Base-by-base conservation (phyloP, 805 yeast species). In the Pichia scutulata region DNA sequence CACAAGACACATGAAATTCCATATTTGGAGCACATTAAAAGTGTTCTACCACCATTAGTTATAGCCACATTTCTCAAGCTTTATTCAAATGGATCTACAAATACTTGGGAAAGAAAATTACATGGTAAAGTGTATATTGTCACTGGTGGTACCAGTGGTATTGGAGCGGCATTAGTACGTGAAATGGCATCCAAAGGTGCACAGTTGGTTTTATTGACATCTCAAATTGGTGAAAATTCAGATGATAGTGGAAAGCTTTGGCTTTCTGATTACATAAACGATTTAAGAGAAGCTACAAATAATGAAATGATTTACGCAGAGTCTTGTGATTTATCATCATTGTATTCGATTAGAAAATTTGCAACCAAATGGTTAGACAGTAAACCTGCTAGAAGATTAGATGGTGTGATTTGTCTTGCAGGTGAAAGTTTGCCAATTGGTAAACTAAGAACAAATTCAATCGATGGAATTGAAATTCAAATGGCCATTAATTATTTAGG, bases 361-460 rank as follows among this genome's bases (percentile, higher is more conserved):
- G 97, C 97, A 26, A 90, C 98, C 2, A 81, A 76, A 52, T 93
- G 98, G 98, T 73, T 93, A 52, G 95, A 93, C 65, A 89, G 86
- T 61, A 71, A 81, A 30, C 95, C 97, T 3, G 93, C 97, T 12
- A 75, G 99, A 59, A 69, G 99, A 49, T 71, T 93, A 43, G 99
- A 93, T 67, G 95, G 95, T 50, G 78, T 93, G 26, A 67, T 93
- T 1, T 86, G 96, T 61, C 81, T 89, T 68, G 97, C 97, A 2
- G 90, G 87, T 8, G 90, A 88, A 48, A 73, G 82, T 53, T 70
- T 82, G 50, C 98, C 99, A 0, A 73, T 79, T 43, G 82, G 86
- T 21, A 66, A 69, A 49, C 70, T 73, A n/a, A 77, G 97, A 50
- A 78, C 76, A 52, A 73, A 81, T 10, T 79, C 93, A 2, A 65